Conservation (phyloP, 352 stramenopile genomes). For the Pythium sukuiense region DNA sequence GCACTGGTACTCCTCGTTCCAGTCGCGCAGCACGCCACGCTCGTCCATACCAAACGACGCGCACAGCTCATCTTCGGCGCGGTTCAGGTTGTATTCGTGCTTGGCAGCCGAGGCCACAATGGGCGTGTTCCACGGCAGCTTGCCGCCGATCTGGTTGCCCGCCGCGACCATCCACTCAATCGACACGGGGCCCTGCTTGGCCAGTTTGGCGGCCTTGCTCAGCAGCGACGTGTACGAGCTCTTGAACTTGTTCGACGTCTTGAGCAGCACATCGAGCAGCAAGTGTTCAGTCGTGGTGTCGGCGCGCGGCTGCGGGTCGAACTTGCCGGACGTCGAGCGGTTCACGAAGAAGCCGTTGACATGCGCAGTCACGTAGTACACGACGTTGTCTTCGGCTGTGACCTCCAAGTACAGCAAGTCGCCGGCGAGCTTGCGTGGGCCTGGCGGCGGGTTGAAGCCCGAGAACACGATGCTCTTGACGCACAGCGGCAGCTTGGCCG, state of each 20-base stretch:
- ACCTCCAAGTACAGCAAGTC: slow-evolving; percentile 96
- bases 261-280: slow-evolving; percentile 78
- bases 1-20: slow-evolving; percentile 97
- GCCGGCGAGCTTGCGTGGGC: slow-evolving; percentile 87
- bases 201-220: slow-evolving; percentile 69
- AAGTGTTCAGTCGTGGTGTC: slow-evolving; percentile 52
- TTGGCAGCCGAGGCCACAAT: slow-evolving; percentile 27
- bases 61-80: slow-evolving; percentile 90
- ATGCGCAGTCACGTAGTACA: slow-evolving; percentile 88
- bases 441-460: slow-evolving; percentile 94
- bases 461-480: slow-evolving; percentile 92
- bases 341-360: slow-evolving; percentile 95
- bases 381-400: slow-evolving; percentile 58
- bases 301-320: slow-evolving; percentile 78
- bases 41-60: slow-evolving; percentile 92
- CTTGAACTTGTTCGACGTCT: slow-evolving; percentile 73
- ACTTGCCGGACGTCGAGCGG: slow-evolving; percentile 65
- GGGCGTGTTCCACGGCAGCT: slow-evolving; percentile 81
- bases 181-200: slow-evolving; percentile 73
- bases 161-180: slow-evolving; percentile 88
- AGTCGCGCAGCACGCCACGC: slow-evolving; percentile 91
- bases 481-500: slow-evolving; percentile 77
- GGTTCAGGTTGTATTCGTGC: slow-evolving; percentile 79
- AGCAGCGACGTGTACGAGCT: slow-evolving; percentile 73
- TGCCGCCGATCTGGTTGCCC: slow-evolving; percentile 69